Conservation (phyloP, 2,329 filamentous ascomycete genomes). For the Fusarium piperis region DNA sequence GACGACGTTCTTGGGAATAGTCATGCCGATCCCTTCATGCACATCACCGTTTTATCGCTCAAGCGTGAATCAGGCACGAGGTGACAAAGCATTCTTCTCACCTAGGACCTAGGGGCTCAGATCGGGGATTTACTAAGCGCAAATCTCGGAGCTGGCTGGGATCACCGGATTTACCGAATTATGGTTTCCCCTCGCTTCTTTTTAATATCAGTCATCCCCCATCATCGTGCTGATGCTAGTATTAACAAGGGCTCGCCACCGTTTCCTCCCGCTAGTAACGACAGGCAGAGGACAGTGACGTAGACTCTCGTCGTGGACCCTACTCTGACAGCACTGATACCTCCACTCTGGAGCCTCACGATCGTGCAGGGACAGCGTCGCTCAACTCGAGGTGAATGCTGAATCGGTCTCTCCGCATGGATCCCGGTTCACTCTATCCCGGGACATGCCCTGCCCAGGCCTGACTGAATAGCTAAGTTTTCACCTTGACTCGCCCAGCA, state of each 20-base stretch:
- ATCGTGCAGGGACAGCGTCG: neutral
- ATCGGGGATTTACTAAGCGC: constrained; percentile 1
- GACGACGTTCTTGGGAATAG: constrained; percentile 15
- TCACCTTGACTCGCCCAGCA: neutral
- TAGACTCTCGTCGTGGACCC: neutral
- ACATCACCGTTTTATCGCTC: constrained; percentile 24
- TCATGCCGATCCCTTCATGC: constrained; percentile 24
- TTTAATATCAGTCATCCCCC: neutral
- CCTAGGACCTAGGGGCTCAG: neutral
- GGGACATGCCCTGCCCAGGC: neutral
- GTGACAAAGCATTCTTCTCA: neutral
- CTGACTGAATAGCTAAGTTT: neutral
- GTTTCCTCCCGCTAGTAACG: neutral
- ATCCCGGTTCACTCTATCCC: neutral
- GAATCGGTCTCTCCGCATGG: neutral
- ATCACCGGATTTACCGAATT: neutral
- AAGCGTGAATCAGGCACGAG: constrained; percentile 12
- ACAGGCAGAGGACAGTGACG: constrained; percentile 1
- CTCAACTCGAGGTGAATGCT: neutral
- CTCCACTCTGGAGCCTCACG: neutral
- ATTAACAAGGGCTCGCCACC: constrained; percentile 6
- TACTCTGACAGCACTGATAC: neutral
- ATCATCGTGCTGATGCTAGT: neutral
- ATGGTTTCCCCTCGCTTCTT: neutral
- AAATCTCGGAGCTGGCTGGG: neutral